Conservation (phyloP, 768 basidiomycete genomes). For the Goffeauzyma gilvescens region DNA sequence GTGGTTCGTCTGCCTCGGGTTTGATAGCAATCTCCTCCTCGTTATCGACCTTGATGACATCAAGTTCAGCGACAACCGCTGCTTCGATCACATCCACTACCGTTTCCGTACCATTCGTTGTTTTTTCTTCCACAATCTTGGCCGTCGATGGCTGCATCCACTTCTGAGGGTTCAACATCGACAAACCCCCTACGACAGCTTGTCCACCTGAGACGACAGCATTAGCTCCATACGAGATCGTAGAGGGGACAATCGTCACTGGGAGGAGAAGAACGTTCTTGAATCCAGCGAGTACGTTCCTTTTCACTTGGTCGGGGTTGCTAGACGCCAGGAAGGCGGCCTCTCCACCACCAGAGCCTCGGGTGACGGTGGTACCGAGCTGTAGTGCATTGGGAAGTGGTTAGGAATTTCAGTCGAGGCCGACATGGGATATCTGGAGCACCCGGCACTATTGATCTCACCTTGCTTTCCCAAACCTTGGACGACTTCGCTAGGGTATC, state of each 20-base stretch:
- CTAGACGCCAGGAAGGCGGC: conserved; percentile 57
- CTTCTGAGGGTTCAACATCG: conserved; percentile 74
- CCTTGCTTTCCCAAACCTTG: conserved; percentile 60
- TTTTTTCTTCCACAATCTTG: conserved; percentile 13
- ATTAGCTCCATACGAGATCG: conserved; percentile 36
- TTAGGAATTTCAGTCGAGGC: neutral
- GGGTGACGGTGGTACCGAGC: conserved; percentile 2
- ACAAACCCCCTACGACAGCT: conserved; percentile 62
- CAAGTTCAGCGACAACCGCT: conserved; percentile 2
- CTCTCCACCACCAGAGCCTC: conserved; percentile 8
- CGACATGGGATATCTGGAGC: neutral
- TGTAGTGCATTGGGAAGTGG: neutral
- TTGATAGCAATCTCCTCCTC: conserved; percentile 9
- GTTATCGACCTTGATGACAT: conserved; percentile 13
- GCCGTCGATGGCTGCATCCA: too few relatives aligned
- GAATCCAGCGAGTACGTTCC: conserved; percentile 80
- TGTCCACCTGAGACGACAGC: conserved; percentile 46
- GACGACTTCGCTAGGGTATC: conserved; percentile 54
- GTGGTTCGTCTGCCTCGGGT: conserved; percentile 1
- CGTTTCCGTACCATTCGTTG: conserved; percentile 10
- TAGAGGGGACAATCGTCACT: conserved; percentile 85
- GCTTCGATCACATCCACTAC: neutral
- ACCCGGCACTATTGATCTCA: conserved; percentile 32
- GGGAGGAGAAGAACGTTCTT: conserved; percentile 73
- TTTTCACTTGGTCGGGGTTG: conserved; percentile 79